Base-by-base conservation (phyloP, 148 eudicot species). In the Oxyria digyna region DNA sequence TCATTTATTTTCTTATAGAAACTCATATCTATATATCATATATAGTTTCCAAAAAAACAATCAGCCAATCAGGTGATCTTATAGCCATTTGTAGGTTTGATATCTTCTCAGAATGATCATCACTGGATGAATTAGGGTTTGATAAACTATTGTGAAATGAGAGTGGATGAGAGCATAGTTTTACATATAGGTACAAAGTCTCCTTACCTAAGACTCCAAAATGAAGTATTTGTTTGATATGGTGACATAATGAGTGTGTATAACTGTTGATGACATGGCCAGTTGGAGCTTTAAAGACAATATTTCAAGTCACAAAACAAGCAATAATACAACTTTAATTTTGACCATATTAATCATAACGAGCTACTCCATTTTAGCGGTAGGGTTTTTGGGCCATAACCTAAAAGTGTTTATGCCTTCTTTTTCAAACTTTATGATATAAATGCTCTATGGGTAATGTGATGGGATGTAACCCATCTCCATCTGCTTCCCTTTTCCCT, bases 401-500 rank as follows among this genome's bases (percentile, higher is more conserved):
- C 38, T 59, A 27, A 59, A 29, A 54, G 62, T 59, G 35, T 29
- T 8, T 29, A 6, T 59, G 35, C 14, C 37, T 31, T 59, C 37
- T 14, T 59, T 59, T 29, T 59, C 29, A 3, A 59, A 59, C 65
- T 59, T 59, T 59, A 59, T 59, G 37, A 29, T 14, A 59, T 59
- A 59, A 59, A 59, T 59, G 38, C 35, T 5, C 15, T 42, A 15
- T 15, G 3, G 20, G 29, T 26, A 14, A 46, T 46, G 52, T 6
- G 63, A 55, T 55, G 63, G 63, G 63, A 55, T 55, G 63, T 55
- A 31, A 59, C 65, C 65, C 65, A 59, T 59, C 65, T 59, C 18
- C 37, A 59, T 59, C 65, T 59, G 65, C 38, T 8, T 29, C 65
- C 65, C 65, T 59, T 59, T 59, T 59, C 38, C 29, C 14, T 52